These are phyloP conservation scores for Neurospora sp. DNA, from an alignment of 495 filamentous ascomycete genomes.

Conservation along the genomic window DNA sequence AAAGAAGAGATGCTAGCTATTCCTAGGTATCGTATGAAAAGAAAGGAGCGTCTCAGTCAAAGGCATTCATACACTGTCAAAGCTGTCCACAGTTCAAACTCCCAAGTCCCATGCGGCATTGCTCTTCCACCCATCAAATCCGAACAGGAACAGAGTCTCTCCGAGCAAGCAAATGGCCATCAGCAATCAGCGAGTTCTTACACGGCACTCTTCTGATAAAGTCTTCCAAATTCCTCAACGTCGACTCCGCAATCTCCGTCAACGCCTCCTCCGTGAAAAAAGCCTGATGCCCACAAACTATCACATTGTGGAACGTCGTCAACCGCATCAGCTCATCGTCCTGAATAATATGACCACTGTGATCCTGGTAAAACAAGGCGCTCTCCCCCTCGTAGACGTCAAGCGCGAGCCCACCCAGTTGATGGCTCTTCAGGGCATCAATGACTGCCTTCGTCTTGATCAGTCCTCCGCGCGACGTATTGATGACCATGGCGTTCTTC, in stretches of 20 bases:
- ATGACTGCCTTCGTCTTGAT: constrained; percentile 52
- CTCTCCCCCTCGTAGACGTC: constrained; percentile 50
- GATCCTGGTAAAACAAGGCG: constrained; percentile 54
- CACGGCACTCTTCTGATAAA: constrained; percentile 22
- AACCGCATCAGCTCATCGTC: constrained; percentile 60
- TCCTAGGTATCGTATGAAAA: not conserved
- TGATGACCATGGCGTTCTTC: constrained; percentile 51
- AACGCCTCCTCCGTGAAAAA: constrained; percentile 62
- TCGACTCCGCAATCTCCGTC: constrained; percentile 52
- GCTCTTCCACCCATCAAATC: constrained; percentile 6
- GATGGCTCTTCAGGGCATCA: constrained; percentile 46
- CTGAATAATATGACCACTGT: constrained; percentile 56
- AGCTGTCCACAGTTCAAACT: not conserved
- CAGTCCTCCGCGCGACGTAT: constrained; percentile 56
- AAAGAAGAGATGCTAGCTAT: not conserved
- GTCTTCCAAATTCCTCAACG: constrained; percentile 43
- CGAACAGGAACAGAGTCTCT: constrained; percentile 14
- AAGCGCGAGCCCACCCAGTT: constrained; percentile 44
- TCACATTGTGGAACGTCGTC: constrained; percentile 60
- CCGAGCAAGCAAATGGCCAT: constrained; percentile 7
- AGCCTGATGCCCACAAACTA: constrained; percentile 59
- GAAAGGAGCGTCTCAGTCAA: not conserved
- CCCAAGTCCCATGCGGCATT: not conserved
- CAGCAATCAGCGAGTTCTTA: constrained; percentile 27
- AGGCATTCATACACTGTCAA: not conserved